Evolutionary conservation across 257 asterid species (phyloP), one percentile per base, ranked within the genome.

Genomic region (Leonotis leonurus): DNA sequence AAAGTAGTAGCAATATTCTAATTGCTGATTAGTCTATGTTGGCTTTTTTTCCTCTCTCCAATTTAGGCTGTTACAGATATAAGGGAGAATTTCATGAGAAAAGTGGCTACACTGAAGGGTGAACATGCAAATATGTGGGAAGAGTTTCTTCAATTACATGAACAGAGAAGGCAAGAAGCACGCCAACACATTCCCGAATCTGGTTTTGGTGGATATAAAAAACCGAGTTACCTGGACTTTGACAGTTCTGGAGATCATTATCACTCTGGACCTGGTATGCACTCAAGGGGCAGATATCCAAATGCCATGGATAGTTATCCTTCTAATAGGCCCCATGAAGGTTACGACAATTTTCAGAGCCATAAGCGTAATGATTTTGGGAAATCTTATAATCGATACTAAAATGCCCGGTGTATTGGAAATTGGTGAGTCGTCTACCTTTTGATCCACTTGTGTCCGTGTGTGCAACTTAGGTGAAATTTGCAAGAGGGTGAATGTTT

Each of bases 81-180:
- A 56, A 76, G 96, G 76, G 96, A 87, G 71, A 75, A 64, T 70
- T 77, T 78, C 75, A 62, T 81, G 78, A 85, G 78, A 73, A 85
- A 87, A 66, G 76, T 87, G 65, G 69, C 74, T 53, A 29, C 56
- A 48, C 77, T 87, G 59, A 83, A 84, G 81, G 86, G 65, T 64
- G 40, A 82, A 64, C 97, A 87, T 65, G 88, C 85, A 57, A 85
- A 75, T 61, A 78, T 85, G 75, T 82, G 96, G 95, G 94, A 82
- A 57, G 96, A 84, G 75, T 87, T 93, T 77, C 86, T 93, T 76
- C 94, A 71, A 56, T 68, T 39, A 51, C 89, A 93, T 74, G 82
- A 71, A 64, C 94, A 68, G 54, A 79, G 83, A 76, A 79, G 81
- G 77, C 95, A 84, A 63, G 85, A 69, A 72, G 74, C 83, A 67